Evolutionary conservation across 495 filamentous ascomycete genomes (phyloP), one percentile per base, ranked within the genome.

Genomic region (Parmelia sp.): DNA sequence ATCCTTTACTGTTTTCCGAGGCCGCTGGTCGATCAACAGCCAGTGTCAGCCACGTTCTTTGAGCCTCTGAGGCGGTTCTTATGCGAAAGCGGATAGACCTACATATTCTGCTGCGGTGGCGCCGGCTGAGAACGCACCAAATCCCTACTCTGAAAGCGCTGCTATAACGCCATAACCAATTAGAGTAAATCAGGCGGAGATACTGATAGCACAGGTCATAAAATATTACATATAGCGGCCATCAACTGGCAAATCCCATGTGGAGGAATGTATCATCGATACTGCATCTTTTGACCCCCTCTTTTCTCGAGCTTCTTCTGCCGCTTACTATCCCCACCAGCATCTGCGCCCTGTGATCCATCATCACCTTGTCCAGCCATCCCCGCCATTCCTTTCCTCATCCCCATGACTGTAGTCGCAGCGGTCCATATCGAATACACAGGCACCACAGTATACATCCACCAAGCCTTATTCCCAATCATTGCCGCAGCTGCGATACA

Each of bases 381-480:
- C 29, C 84, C 84, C 39, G 86, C 84, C 76, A 90, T 83, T 36
- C 86, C 83, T 67, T 80, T 85, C 69, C 82, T 85, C 71, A 87
- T 80, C 1, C 87, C 84, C 45, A 84, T 78, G 59, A 90, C 78
- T 23, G 84, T 83, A 58, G 76, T 78, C 64, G 82, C 90, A n/a
- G 80, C 87, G 75, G 90, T 79, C 74, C 84, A 90, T 40, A 79
- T 74, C 0, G 86, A 88, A 73, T 88, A 92, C 21, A 83, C 70
- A 1, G 89, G 89, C n/a, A 91, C 79, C 23, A 87, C 81, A 37
- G 76, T 71, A 82, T 84, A 91, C 33, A 91, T 68, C 74, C 89
- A 84, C 90, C 90, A 94, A 17, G 82, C 88, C 74, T 85, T 83
- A 71, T 93, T 86, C 33, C 90, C 89, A 57, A 91, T 83, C 6